Evolutionary conservation across 768 basidiomycete species (phyloP), one percentile per base, ranked within the genome.

Genomic region (Termitomyces sp.): DNA sequence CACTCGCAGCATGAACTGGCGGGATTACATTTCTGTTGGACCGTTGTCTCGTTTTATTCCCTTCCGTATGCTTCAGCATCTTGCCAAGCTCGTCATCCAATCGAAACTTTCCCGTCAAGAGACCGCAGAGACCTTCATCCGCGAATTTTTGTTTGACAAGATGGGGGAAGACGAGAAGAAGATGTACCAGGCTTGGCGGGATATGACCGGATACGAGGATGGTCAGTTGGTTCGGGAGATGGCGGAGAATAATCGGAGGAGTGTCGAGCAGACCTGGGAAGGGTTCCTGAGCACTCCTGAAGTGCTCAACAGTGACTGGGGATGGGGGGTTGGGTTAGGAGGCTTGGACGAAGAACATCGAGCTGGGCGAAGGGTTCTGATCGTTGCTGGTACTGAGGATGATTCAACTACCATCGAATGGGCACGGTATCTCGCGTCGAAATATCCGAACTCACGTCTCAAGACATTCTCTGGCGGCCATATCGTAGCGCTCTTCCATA

Each of bases 241-340:
- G 66, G 76, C 76, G 8, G 57, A 62, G 55, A 73, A 70, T 53
- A 62, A 68, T 41, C 63, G 71, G 50, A 70, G 70, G 57, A 81
- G 78, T 60, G 73, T 76, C 7, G 69, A 67, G 40, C 73, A 61
- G 38, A 69, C 72, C 30, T 78, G 78, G 78, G 75, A 71, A 53
- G 80, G 80, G 2, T 75, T 80, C 54, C 63, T 70, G 56, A 72
- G 71, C 23, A 55, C 65, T 28, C 28, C 70, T 3, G 49, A 60
- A 6, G 66, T 77, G 23, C 48, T 77, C 19, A 70, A 77, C 47
- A 72, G 73, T 33, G 75, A 77, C 58, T 80, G 79, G 79, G 78
- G 71, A 46, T 65, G 60, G 57, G 60, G 60, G 12, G 50, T 45
- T 17, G 72, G 70, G 55, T 72, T 78, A 3, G 67, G 70, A 40